Conservation (phyloP, 441 rosid species). For the Adansonia grandidieri region DNA sequence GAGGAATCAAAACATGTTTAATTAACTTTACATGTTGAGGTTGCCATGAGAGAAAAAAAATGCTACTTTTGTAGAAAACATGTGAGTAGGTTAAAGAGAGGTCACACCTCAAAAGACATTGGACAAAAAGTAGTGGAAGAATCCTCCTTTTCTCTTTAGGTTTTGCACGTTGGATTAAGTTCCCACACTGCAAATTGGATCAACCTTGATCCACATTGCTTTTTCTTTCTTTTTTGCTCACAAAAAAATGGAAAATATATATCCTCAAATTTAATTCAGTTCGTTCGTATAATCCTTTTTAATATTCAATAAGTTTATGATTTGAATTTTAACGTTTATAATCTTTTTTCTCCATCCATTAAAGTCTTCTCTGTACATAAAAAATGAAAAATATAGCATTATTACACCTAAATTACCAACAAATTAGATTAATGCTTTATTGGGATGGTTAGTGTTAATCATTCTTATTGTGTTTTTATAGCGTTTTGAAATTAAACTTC, state of each 20-base stretch:
- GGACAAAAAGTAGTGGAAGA: constrained; percentile 16
- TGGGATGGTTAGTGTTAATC: background rate
- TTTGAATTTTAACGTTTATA: no score
- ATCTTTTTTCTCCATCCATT: no score
- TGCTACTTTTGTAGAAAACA: background rate
- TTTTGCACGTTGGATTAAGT: constrained; percentile 18
- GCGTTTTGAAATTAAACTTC: background rate
- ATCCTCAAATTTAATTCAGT: no score
- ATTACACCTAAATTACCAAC: background rate
- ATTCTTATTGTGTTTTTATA: background rate
- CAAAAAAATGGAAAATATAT: background rate
- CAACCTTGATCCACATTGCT: background rate
- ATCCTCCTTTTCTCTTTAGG: constrained; percentile 8
- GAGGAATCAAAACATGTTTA: background rate
- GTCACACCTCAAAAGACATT: background rate
- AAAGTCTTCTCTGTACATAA: background rate
- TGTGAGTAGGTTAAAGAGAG: background rate
- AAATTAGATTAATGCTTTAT: background rate
- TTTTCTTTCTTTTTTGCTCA: background rate
- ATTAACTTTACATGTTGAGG: background rate
- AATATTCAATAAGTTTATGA: no score
- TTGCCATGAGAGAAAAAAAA: background rate
- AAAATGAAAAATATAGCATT: background rate
- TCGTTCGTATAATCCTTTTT: no score
- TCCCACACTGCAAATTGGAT: background rate